Percentiles rank a stretch among this genome's conserved stretches.
phyloP scores from a whole-genome alignment of 2,329 filamentous ascomycete genomes.

The Fusarium transvaalense region DNA sequence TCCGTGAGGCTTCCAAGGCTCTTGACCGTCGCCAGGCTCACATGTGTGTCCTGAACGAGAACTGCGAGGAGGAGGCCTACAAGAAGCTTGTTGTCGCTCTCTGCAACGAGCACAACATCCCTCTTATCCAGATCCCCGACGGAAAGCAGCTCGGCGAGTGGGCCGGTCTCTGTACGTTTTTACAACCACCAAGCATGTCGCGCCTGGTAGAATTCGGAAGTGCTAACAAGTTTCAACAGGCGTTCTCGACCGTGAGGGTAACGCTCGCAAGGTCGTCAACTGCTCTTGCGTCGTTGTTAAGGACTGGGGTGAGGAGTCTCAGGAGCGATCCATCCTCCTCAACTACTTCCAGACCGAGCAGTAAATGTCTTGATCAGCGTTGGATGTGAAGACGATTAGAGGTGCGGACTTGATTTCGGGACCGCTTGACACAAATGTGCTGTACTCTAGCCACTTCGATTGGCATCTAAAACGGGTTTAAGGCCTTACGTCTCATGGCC shows the following conservation, averaged over 20 bases:
- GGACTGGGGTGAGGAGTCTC: conserved; percentile 99
- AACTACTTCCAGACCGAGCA: conserved; percentile 99
- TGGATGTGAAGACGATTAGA: conserved; percentile 58
- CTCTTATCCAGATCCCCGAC: conserved; percentile 99
- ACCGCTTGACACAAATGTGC: conserved; percentile 54
- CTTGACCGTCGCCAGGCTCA: conserved; percentile 98
- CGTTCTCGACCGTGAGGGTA: conserved; percentile 98
- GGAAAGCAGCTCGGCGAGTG: conserved; percentile 99
- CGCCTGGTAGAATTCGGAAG: neutral
- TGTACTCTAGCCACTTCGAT: conserved; percentile 63
- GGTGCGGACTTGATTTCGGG: conserved; percentile 52
- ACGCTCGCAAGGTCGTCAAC: conserved; percentile 99
- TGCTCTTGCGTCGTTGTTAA: conserved; percentile 99
- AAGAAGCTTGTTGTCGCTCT: conserved; percentile 99
- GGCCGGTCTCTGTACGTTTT: conserved; percentile 95
- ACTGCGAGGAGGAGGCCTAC: conserved; percentile 99
- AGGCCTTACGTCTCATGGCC: conserved; percentile 52
- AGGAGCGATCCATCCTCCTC: conserved; percentile 98
- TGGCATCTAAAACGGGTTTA: conserved; percentile 59
- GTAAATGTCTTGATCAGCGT: conserved; percentile 59
- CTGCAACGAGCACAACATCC: conserved; percentile 99
- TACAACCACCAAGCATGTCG: conserved; percentile 1
- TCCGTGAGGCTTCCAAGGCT: conserved; percentile 98
- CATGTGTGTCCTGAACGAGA: conserved; percentile 99
- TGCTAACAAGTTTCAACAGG: conserved; percentile 66